Percentiles rank a stretch among this genome's conserved stretches.
Conservation (phyloP, 2,329 filamentous ascomycete species). For the Cordyceps fumosorosea region DNA sequence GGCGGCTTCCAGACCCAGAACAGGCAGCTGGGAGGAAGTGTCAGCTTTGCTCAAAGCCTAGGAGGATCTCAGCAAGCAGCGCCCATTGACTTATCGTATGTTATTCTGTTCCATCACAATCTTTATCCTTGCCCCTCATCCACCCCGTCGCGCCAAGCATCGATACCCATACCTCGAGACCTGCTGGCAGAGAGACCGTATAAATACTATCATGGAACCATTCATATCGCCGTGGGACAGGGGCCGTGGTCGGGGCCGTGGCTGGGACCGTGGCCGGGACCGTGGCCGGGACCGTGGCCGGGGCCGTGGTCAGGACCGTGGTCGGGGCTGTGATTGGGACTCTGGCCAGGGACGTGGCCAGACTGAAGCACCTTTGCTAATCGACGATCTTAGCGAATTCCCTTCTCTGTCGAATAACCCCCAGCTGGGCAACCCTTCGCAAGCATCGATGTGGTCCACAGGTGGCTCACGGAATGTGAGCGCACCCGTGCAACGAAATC, state of each 20-base stretch:
- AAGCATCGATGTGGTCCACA: conserved; percentile 49
- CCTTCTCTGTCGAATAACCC: conserved; percentile 58
- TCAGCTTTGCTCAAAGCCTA: conserved; percentile 62
- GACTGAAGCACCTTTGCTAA: not conserved
- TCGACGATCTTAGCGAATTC: conserved; percentile 49
- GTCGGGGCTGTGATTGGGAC: conserved; percentile 26
- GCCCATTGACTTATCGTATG: conserved; percentile 59
- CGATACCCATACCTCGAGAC: not conserved
- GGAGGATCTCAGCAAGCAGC: conserved; percentile 56
- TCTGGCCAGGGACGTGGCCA: too few relatives aligned
- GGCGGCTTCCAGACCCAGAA: conserved; percentile 40
- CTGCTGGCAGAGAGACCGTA: not conserved
- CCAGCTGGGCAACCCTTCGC: conserved; percentile 42
- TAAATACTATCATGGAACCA: not conserved
- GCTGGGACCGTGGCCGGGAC: too few relatives aligned
- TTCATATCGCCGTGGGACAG: conserved; percentile 3
- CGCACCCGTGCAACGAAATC: conserved; percentile 44
- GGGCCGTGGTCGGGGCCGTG: conserved; percentile 13
- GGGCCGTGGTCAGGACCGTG: conserved; percentile 9
- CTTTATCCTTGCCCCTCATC: not conserved
- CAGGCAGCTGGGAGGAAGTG: conserved; percentile 50
- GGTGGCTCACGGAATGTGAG: conserved; percentile 42
- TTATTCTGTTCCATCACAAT: conserved; percentile 23
- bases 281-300: not conserved
- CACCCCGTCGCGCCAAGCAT: not conserved